Evolutionary conservation across 2,329 filamentous ascomycete genomes (phyloP).

Genomic region (Penicillium sp.): DNA sequence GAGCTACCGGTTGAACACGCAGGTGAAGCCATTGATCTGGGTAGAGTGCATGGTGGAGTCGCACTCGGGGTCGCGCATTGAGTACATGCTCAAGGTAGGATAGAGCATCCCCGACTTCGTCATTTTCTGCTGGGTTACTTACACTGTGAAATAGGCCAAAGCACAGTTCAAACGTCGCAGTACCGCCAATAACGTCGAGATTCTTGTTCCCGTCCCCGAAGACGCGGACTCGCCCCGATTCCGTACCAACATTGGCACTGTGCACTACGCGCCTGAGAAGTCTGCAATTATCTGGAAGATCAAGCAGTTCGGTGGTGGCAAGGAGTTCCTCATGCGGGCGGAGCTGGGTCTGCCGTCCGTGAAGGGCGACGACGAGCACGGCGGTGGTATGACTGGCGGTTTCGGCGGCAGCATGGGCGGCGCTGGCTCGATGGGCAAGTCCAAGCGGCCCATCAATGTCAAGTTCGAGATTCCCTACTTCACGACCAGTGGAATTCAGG

Average conservation of each 20-base stretch:
- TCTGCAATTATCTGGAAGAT: conserved; percentile 99
- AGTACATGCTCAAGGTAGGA: conserved; percentile 90
- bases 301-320: conserved; percentile 97
- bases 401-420: conserved; percentile 97
- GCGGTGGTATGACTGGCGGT: conserved; percentile 95
- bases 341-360: conserved; percentile 93
- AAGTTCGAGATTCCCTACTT: conserved; percentile 99
- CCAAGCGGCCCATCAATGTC: conserved; percentile 94
- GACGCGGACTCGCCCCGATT: conserved; percentile 95
- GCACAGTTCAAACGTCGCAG: conserved; percentile 97
- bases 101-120: not conserved
- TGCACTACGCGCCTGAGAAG: conserved; percentile 96
- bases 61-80: conserved; percentile 90
- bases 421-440: conserved; percentile 72
- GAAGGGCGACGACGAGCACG: conserved; percentile 89
- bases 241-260: conserved; percentile 93
- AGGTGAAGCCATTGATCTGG: conserved; percentile 98
- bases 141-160: conserved; percentile 57
- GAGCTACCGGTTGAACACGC: conserved; percentile 97
- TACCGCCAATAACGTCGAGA: conserved; percentile 98
- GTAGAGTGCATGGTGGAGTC: conserved; percentile 97
- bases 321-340: conserved; percentile 97
- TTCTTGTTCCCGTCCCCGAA: conserved; percentile 93
- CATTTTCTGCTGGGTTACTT: not conserved
- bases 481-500: conserved; percentile 98